phyloP scores from a whole-genome alignment of 2,329 filamentous ascomycete genomes.

The Beauveria caledonica region DNA sequence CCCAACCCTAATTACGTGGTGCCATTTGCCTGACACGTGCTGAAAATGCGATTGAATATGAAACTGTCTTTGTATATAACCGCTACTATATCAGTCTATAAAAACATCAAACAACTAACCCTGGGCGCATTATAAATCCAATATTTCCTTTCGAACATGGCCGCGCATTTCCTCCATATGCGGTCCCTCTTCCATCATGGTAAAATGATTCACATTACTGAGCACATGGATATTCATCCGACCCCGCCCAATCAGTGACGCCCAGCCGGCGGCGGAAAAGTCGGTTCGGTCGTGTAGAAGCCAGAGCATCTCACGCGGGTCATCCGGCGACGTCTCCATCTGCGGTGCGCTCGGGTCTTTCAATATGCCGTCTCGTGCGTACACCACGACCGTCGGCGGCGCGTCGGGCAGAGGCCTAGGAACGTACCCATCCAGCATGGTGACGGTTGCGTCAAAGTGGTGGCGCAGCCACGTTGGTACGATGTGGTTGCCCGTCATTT shows the following conservation, averaged over 20 bases:
- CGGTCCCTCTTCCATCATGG: conserved; percentile 60
- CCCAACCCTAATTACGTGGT: too few species aligned
- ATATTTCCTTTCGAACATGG: neutral
- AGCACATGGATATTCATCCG: conserved; percentile 54
- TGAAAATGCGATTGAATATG: neutral
- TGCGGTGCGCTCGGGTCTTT: conserved; percentile 41
- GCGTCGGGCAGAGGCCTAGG: conserved; percentile 50
- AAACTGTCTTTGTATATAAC: neutral
- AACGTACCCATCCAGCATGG: conserved; percentile 57
- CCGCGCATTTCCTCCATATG: neutral
- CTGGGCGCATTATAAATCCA: neutral
- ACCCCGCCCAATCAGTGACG: conserved; percentile 3
- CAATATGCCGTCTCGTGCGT: conserved; percentile 61
- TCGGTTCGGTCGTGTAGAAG: conserved; percentile 65
- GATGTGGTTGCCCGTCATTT: conserved; percentile 44
- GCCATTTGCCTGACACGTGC: neutral
- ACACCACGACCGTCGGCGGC: conserved; percentile 57
- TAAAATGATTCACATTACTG: conserved; percentile 60
- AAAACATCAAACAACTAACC: neutral
- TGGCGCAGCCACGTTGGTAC: conserved; percentile 56
- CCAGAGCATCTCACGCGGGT: conserved; percentile 32
- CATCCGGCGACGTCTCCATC: conserved; percentile 32
- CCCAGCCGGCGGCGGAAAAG: conserved; percentile 36
- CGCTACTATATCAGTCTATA: neutral
- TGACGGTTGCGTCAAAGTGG: conserved; percentile 63